Evolutionary conservation across 352 stramenopile genomes (phyloP).

Genomic region (Globisporangium acanthophoron): DNA sequence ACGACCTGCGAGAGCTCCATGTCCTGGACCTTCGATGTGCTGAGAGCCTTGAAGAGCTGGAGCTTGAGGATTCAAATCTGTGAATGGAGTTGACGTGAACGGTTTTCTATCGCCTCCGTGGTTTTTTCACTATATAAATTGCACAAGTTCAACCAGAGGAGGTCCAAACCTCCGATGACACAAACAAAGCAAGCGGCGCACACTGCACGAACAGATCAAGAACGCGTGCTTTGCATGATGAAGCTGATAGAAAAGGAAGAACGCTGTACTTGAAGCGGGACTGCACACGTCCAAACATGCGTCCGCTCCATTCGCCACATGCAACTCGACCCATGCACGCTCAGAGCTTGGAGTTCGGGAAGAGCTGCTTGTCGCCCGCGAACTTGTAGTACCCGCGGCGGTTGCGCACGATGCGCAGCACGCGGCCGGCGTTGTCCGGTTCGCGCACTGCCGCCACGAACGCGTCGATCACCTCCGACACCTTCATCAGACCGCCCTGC

Average conservation of each 20-base stretch:
- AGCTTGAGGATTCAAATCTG: slow-evolving; percentile 8
- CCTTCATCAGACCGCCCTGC: slow-evolving; percentile 38
- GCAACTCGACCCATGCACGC: too few relatives aligned
- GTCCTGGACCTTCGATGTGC: neutral
- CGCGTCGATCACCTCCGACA: slow-evolving; percentile 46
- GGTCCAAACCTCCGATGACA: too few relatives aligned
- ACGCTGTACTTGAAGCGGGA: too few relatives aligned
- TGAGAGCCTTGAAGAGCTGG: slow-evolving; percentile 8
- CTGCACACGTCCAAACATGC: too few relatives aligned
- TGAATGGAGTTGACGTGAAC: neutral
- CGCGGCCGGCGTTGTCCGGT: slow-evolving; percentile 49
- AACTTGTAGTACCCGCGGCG: slow-evolving; percentile 48
- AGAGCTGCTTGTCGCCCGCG: slow-evolving; percentile 57
- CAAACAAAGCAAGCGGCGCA: too few relatives aligned
- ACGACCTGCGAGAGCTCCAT: slow-evolving; percentile 67
- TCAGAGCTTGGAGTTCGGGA: slow-evolving; percentile 53
- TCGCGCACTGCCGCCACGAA: slow-evolving; percentile 47
- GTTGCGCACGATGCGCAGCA: slow-evolving; percentile 13
- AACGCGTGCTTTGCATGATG: too few relatives aligned
- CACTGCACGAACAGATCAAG: too few relatives aligned
- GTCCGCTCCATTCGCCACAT: too few relatives aligned
- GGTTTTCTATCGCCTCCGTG: neutral
- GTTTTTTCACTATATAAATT: neutral
- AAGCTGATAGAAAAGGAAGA: too few relatives aligned
- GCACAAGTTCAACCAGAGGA: too few relatives aligned